Percentiles rank a stretch among this genome's conserved stretches.
phyloP scores from a whole-genome alignment of 192 early-diverging fungal species.

The Martensiomyces pterosporus region DNA sequence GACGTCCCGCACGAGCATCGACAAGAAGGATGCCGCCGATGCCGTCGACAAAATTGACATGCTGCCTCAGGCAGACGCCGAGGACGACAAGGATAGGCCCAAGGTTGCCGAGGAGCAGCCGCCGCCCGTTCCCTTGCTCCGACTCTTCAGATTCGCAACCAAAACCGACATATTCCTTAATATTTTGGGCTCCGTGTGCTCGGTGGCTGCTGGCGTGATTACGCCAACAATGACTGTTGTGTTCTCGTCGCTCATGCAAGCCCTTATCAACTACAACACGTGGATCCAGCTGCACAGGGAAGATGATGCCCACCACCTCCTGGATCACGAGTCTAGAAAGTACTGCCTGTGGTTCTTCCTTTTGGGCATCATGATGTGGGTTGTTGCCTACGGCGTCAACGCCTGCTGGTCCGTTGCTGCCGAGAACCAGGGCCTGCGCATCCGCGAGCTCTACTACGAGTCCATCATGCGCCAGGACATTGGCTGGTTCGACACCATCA shows the following conservation, averaged over 20 bases:
- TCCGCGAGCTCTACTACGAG: conserved; percentile 72
- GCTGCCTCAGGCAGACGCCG: conserved; percentile 10
- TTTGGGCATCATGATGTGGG: conserved; percentile 38
- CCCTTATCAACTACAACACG: conserved; percentile 22
- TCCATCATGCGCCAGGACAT: conserved; percentile 87
- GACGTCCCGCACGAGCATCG: neutral
- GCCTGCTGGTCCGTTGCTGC: conserved; percentile 46
- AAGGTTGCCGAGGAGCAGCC: conserved; percentile 1
- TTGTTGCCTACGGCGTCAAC: conserved; percentile 33
- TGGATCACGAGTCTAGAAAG: conserved; percentile 31
- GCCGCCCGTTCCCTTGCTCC: conserved; percentile 42
- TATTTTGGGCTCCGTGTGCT: conserved; percentile 39
- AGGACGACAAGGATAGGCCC: neutral
- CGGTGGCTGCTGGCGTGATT: conserved; percentile 37
- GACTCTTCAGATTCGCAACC: conserved; percentile 70
- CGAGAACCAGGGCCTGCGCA: conserved; percentile 67
- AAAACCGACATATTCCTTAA: conserved; percentile 55
- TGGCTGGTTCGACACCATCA: conserved; percentile 77
- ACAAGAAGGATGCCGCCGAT: neutral
- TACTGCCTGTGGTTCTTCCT: conserved; percentile 41
- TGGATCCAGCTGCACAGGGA: neutral
- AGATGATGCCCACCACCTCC: conserved; percentile 10
- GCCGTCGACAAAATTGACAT: conserved; percentile 23
- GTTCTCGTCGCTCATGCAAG: conserved; percentile 24
- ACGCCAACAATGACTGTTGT: conserved; percentile 48